Percentiles rank a stretch among this genome's conserved stretches.
phyloP scores from a whole-genome alignment of 345 rosid genomes.

The Clausena lansium region DNA sequence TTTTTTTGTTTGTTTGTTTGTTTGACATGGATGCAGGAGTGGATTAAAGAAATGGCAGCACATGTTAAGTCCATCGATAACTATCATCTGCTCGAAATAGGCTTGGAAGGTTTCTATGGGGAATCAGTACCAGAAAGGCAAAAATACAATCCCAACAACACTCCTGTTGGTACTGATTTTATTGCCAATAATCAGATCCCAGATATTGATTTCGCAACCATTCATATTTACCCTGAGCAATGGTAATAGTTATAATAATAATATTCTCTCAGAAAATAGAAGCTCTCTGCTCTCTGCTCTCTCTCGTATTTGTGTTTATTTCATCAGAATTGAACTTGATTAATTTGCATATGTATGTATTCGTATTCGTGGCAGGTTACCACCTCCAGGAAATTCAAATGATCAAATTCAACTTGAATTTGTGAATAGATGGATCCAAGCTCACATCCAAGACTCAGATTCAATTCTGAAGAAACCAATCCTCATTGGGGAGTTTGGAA shows the following conservation, averaged over 20 bases:
- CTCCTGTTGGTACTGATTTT: slow-evolving; percentile 78
- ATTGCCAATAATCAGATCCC: slow-evolving; percentile 71
- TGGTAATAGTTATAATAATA: slow-evolving; percentile 32
- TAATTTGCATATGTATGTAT: neutral
- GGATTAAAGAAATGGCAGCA: slow-evolving; percentile 88
- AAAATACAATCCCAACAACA: slow-evolving; percentile 50
- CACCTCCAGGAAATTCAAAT: slow-evolving; percentile 23
- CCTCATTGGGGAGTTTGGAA: slow-evolving; percentile 61
- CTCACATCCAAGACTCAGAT: slow-evolving; percentile 47
- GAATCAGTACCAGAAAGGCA: slow-evolving; percentile 36
- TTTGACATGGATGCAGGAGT: slow-evolving; percentile 45
- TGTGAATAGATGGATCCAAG: slow-evolving; percentile 47
- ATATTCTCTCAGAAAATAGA: too few species aligned
- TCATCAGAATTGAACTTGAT: neutral
- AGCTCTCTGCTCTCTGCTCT: too few species aligned
- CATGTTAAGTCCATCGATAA: slow-evolving; percentile 72
- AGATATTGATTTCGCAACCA: slow-evolving; percentile 77
- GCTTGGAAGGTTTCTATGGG: slow-evolving; percentile 90
- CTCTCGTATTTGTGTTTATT: too few species aligned
- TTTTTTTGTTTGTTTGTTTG: too few species aligned
- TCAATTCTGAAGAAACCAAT: slow-evolving; percentile 52
- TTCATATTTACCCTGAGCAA: slow-evolving; percentile 90
- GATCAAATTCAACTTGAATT: slow-evolving; percentile 39
- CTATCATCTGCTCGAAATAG: slow-evolving; percentile 77
- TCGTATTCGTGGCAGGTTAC: slow-evolving; percentile 41